phyloP scores from a whole-genome alignment of 192 early-diverging fungal genomes.

The Coemansia sp. region DNA sequence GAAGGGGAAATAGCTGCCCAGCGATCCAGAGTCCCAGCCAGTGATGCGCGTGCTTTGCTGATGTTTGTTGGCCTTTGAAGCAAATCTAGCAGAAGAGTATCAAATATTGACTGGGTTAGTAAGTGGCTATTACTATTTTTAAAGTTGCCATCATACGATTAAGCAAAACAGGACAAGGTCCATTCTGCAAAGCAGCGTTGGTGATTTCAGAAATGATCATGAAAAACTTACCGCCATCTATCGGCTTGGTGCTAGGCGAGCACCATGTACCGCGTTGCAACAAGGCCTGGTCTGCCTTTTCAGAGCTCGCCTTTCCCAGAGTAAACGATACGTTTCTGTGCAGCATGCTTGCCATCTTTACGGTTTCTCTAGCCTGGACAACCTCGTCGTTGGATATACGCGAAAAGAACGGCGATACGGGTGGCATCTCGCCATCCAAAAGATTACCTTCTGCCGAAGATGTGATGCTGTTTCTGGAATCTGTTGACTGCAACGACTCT shows the following conservation, averaged over 20 bases:
- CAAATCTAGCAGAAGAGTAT: not conserved
- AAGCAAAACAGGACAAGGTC: too few relatives aligned
- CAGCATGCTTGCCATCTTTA: too few relatives aligned
- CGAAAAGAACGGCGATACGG: slow-evolving; percentile 26
- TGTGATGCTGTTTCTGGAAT: not conserved
- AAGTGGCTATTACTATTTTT: too few relatives aligned
- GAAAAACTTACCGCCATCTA: too few relatives aligned
- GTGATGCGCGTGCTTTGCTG: not conserved
- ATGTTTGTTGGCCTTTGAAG: not conserved
- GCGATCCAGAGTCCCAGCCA: slow-evolving; percentile 1
- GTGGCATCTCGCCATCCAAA: slow-evolving; percentile 33
- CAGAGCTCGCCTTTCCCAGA: slow-evolving; percentile 7
- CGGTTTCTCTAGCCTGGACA: too few relatives aligned
- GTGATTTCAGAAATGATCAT: too few relatives aligned
- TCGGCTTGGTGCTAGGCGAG: slow-evolving; percentile 6
- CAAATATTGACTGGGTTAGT: not conserved
- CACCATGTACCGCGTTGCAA: slow-evolving; percentile 16
- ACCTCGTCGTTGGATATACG: too few relatives aligned
- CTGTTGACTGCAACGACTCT: not conserved
- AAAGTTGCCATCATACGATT: too few relatives aligned
- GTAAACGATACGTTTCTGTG: too few relatives aligned
- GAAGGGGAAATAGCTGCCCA: not conserved
- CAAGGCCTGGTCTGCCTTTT: slow-evolving; percentile 11
- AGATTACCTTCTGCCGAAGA: not conserved
- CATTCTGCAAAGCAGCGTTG: too few relatives aligned